Conservation (phyloP, 1,284 basidiomycete species). For the Pseudozyma thailandica region DNA sequence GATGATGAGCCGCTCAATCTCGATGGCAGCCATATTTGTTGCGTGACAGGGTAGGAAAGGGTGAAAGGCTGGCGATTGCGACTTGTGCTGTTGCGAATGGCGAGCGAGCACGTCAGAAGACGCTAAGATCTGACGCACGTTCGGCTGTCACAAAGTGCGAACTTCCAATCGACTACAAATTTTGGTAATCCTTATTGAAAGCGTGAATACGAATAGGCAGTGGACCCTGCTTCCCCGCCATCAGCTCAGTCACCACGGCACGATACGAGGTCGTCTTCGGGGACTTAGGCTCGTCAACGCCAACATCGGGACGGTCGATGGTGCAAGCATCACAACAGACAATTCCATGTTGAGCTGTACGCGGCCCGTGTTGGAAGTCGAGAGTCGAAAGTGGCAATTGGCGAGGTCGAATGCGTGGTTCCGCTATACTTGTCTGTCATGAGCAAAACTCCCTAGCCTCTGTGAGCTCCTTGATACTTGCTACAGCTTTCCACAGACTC, state of each 20-base stretch:
- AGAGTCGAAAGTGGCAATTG: not conserved
- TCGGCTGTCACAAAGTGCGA: constrained; percentile 45
- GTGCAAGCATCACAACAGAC: not conserved
- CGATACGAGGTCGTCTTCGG: not conserved
- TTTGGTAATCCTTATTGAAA: constrained; percentile 11
- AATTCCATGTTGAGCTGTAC: no score
- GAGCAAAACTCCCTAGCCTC: not conserved
- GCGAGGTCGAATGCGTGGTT: not conserved
- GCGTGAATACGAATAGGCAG: not conserved
- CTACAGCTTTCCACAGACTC: no score
- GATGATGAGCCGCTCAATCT: no score
- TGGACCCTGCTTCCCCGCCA: not conserved
- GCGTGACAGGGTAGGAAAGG: not conserved
- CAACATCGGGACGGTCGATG: not conserved
- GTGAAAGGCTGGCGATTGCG: constrained; percentile 7
- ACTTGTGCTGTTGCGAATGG: constrained; percentile 19
- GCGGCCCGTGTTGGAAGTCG: not conserved
- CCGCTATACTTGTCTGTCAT: not conserved
- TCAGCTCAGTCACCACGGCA: no score
- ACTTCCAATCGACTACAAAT: constrained; percentile 6
- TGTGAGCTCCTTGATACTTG: not conserved
- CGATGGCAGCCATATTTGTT: not conserved
- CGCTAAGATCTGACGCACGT: constrained; percentile 5
- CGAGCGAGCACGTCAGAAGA: constrained; percentile 44
- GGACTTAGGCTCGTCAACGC: not conserved